Percentiles rank a stretch among this genome's conserved stretches.
Evolutionary conservation across 495 filamentous ascomycete species (phyloP).

Genomic region (Cercophora newfieldiana): DNA sequence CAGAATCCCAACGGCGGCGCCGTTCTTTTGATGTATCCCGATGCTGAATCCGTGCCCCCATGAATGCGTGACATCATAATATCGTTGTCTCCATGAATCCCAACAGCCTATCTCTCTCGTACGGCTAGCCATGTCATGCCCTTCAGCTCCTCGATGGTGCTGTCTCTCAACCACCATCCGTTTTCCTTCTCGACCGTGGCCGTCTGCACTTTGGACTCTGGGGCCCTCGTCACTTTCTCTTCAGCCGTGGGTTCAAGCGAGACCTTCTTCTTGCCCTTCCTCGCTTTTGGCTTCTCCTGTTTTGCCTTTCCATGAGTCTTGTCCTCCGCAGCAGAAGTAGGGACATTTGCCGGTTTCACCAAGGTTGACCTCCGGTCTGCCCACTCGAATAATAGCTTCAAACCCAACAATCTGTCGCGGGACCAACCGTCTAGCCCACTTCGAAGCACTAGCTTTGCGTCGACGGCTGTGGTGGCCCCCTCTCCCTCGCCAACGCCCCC

Average conservation of each 20-base stretch:
- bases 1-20: no score
- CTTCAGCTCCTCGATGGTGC: conserved; percentile 56
- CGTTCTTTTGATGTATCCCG: neutral
- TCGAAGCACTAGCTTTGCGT: conserved; percentile 72
- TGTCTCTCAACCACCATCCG: conserved; percentile 50
- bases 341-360: neutral
- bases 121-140: conserved; percentile 56
- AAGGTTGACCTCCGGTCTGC: conserved; percentile 49
- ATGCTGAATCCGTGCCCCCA: neutral
- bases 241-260: conserved; percentile 17
- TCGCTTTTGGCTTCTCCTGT: conserved; percentile 34
- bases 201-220: conserved; percentile 1
- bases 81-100: conserved; percentile 5
- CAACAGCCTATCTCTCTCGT: conserved; percentile 1
- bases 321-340: neutral
- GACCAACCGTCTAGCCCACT: conserved; percentile 59
- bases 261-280: conserved; percentile 37
- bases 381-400: conserved; percentile 82
- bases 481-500: conserved; percentile 51
- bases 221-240: conserved; percentile 6
- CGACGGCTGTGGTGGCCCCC: conserved; percentile 65
- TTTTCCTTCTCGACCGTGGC: conserved; percentile 22
- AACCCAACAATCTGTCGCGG: conserved; percentile 70
- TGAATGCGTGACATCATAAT: neutral
- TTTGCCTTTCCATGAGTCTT: conserved; percentile 25